Conservation (phyloP, 208 protist genomes). For the Leishmania martiniquensis region DNA sequence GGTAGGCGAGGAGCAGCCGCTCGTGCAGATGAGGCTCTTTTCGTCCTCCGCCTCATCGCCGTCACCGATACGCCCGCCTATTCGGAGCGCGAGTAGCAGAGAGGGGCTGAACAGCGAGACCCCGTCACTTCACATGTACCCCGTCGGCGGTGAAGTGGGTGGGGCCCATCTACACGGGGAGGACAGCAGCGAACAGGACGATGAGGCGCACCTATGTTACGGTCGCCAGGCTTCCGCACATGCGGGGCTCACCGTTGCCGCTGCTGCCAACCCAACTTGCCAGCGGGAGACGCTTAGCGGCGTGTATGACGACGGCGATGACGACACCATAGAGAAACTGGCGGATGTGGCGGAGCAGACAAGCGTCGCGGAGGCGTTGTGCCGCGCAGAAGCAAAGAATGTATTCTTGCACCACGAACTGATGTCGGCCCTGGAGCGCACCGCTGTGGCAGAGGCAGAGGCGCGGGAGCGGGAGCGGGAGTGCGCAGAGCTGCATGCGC, state of each 20-base stretch:
- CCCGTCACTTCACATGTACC: background rate
- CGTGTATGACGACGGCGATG: background rate
- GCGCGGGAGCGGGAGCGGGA: constrained; percentile 33
- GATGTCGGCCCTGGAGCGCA: constrained; percentile 11
- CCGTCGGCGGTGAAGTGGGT: background rate
- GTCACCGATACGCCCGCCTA: constrained; percentile 12
- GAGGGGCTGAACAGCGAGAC: constrained; percentile 1
- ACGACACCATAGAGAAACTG: constrained; percentile 1
- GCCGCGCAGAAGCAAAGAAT: constrained; percentile 8
- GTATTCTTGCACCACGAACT: constrained; percentile 21
- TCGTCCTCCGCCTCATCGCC: constrained; percentile 3
- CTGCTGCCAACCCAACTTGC: constrained; percentile 1
- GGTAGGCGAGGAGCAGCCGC: background rate
- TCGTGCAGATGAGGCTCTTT: background rate
- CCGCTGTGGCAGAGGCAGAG: constrained; percentile 16
- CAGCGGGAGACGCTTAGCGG: constrained; percentile 2
- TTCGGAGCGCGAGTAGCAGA: background rate
- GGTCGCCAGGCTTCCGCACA: background rate
- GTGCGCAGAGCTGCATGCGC: constrained; percentile 44
- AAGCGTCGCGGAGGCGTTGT: constrained; percentile 15
- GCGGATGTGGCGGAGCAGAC: constrained; percentile 3
- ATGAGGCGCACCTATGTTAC: constrained; percentile 26
- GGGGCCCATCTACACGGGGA: background rate
- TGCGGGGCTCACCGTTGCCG: background rate
- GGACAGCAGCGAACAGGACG: background rate